Evolutionary conservation across 148 eudicot genomes (phyloP).

Genomic region (Amaranthus cruentus): DNA sequence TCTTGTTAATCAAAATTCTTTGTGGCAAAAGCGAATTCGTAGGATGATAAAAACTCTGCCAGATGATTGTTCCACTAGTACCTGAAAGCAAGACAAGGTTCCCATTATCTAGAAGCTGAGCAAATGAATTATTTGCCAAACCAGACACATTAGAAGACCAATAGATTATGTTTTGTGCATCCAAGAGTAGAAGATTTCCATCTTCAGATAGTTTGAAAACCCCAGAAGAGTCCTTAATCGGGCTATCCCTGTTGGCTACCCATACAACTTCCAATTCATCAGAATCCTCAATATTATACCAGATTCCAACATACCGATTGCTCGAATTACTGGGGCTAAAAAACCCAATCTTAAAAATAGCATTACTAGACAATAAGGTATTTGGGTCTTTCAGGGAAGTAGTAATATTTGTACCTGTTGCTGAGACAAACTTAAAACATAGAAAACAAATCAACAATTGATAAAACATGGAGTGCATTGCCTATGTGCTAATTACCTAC

Average conservation of each 20-base stretch:
- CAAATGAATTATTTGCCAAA: slow-evolving; percentile 13
- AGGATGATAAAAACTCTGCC: slow-evolving; percentile 77
- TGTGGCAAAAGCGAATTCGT: slow-evolving; percentile 43
- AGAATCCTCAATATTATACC: slow-evolving; percentile 22
- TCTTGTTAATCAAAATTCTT: slow-evolving; percentile 8
- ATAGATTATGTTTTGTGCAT: slow-evolving; percentile 30
- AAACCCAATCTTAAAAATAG: slow-evolving; percentile 27
- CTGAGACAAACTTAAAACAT: background rate
- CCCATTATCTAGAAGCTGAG: slow-evolving; percentile 48
- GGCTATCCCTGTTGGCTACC: slow-evolving; percentile 36
- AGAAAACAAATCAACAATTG: background rate
- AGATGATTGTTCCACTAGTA: slow-evolving; percentile 24
- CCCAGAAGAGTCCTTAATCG: slow-evolving; percentile 20
- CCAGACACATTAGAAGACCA: slow-evolving; percentile 36
- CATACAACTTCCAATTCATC: slow-evolving; percentile 20
- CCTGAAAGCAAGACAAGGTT: slow-evolving; percentile 36
- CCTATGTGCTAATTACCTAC: too few species aligned
- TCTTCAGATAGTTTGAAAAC: slow-evolving; percentile 11
- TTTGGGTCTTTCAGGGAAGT: slow-evolving; percentile 20
- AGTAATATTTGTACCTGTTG: slow-evolving; percentile 18
- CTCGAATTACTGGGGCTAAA: slow-evolving; percentile 23
- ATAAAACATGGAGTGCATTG: background rate
- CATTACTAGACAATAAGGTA: slow-evolving; percentile 23
- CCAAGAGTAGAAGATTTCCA: slow-evolving; percentile 30
- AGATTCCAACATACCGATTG: slow-evolving; percentile 31